Conservation (phyloP, 345 rosid genomes). For the Cardamine chenopodiifolia region DNA sequence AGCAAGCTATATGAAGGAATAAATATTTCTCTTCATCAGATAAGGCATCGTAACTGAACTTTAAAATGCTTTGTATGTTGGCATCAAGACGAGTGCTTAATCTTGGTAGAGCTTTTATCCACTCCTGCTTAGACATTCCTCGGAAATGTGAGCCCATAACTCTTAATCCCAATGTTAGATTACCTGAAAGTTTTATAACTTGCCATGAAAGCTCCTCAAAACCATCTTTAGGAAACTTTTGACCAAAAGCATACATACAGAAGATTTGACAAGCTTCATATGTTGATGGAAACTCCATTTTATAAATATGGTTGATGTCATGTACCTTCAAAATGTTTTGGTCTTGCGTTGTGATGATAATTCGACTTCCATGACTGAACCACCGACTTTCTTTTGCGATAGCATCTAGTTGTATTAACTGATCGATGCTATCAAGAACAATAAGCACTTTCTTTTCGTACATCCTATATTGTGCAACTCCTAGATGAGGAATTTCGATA, state of each 20-base stretch:
- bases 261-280: background rate
- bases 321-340: background rate
- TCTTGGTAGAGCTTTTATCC: background rate
- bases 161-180: background rate
- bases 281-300: background rate
- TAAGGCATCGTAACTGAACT: background rate
- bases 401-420: background rate
- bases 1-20: background rate
- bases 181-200: background rate
- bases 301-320: background rate
- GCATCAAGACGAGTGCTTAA: background rate
- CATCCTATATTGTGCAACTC: background rate
- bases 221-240: background rate
- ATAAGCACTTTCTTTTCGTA: background rate
- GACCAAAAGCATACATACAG: background rate
- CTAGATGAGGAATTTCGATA: background rate
- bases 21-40: background rate
- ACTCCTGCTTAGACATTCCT: background rate
- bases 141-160: background rate
- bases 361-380: background rate
- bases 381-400: background rate
- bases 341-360: background rate
- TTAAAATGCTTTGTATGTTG: background rate
- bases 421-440: background rate
- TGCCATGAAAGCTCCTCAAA: background rate